phyloP scores from a whole-genome alignment of 1,139 yeast genomes.

The Chernovozyma aurita region DNA sequence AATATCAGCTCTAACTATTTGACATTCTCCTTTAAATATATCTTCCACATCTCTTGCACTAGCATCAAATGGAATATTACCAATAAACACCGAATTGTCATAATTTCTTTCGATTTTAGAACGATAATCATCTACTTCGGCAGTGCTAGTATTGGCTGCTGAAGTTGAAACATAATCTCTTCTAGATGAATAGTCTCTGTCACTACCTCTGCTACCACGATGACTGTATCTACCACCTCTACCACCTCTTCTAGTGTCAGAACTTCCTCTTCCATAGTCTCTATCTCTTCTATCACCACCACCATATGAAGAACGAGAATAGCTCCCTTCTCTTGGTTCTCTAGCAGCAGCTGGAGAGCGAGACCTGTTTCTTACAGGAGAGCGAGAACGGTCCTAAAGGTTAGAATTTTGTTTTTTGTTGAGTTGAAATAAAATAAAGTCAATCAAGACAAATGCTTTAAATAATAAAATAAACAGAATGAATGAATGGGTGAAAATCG shows the following conservation, averaged over 20 bases:
- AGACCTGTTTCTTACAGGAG: constrained; percentile 41
- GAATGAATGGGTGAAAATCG: too few species aligned
- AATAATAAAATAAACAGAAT: too few species aligned
- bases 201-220: constrained; percentile 16
- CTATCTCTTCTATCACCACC: constrained; percentile 18
- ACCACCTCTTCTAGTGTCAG: constrained; percentile 10
- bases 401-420: constrained; percentile 1
- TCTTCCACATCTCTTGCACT: constrained; percentile 57
- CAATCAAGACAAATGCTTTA: too few species aligned
- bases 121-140: constrained; percentile 28
- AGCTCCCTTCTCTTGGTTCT: constrained; percentile 12
- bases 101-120: constrained; percentile 58
- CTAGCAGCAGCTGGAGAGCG: constrained; percentile 24
- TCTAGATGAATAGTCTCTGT: constrained; percentile 20
- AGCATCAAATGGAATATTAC: constrained; percentile 66
- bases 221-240: constrained; percentile 20
- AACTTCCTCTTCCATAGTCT: constrained; percentile 16
- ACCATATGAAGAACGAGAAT: constrained; percentile 12
- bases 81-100: constrained; percentile 66
- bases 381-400: constrained; percentile 44
- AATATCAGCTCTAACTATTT: constrained; percentile 80
- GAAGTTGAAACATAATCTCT: constrained; percentile 18
- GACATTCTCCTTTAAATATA: constrained; percentile 60
- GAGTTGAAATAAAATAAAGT: background rate
- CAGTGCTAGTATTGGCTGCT: constrained; percentile 16